phyloP scores from a whole-genome alignment of 352 stramenopile species.

The Phytophthora cactorum region DNA sequence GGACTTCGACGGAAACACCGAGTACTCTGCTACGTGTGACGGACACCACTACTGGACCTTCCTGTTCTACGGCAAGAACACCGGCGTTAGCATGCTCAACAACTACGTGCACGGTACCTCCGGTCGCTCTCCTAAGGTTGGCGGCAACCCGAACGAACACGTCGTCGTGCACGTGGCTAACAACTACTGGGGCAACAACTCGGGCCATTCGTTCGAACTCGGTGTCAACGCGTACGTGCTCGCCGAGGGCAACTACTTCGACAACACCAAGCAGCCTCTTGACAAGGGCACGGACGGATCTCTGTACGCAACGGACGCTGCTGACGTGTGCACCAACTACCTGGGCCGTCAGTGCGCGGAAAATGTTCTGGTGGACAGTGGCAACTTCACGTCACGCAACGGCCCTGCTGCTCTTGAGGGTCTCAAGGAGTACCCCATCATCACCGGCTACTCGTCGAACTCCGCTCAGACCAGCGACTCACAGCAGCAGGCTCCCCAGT shows the following conservation, averaged over 20 bases:
- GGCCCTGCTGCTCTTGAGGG: constrained; percentile 15
- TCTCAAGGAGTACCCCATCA: constrained; percentile 11
- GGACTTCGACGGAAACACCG: constrained; percentile 56
- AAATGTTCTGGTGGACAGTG: constrained; percentile 36
- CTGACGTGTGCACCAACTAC: constrained; percentile 15
- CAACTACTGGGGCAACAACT: constrained; percentile 55
- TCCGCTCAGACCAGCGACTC: constrained; percentile 8
- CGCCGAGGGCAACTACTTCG: constrained; percentile 51
- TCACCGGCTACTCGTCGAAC: constrained; percentile 14
- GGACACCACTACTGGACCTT: constrained; percentile 62
- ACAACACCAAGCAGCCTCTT: constrained; percentile 31
- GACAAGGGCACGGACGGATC: constrained; percentile 14
- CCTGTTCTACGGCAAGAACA: constrained; percentile 39
- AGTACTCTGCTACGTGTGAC: constrained; percentile 52
- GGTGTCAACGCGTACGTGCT: constrained; percentile 37
- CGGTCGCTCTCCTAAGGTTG: constrained; percentile 39
- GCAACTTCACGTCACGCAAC: constrained; percentile 31
- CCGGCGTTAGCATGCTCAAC: constrained; percentile 38
- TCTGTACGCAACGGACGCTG: constrained; percentile 12
- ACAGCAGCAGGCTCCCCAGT: constrained; percentile 7
- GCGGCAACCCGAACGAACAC: constrained; percentile 25
- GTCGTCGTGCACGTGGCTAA: constrained; percentile 40
- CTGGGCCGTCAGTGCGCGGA: constrained; percentile 32
- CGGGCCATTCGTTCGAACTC: constrained; percentile 46
- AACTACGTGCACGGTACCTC: constrained; percentile 58